A percentile compares a stretch with the other conserved stretches of the same genome.
phyloP scores from a whole-genome alignment of 78 protist species.

The Guillardia theta region DNA sequence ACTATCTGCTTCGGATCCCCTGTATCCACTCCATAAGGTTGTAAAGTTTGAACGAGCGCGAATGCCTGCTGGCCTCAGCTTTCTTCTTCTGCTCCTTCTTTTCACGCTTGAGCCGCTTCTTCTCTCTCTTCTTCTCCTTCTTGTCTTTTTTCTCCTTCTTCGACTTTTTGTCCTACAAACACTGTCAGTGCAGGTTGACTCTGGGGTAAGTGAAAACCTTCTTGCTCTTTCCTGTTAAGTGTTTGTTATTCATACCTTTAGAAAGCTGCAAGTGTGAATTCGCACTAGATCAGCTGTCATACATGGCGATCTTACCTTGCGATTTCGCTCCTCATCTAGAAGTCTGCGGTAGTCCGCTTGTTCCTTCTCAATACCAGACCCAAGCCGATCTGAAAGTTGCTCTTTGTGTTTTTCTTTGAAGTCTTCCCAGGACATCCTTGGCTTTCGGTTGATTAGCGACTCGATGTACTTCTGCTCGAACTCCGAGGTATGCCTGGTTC shows the following conservation, averaged over 20 bases:
- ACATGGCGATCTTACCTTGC: background rate
- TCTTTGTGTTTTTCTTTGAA: conserved; percentile 4
- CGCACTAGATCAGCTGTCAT: background rate
- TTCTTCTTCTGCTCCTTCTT: too few relatives aligned
- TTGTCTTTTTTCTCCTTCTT: background rate
- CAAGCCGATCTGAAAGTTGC: background rate
- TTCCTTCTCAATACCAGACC: background rate
- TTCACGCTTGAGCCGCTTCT: background rate
- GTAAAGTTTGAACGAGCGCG: too few relatives aligned
- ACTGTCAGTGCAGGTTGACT: background rate
- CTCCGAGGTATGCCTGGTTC: background rate
- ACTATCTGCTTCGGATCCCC: too few relatives aligned
- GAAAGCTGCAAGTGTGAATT: background rate
- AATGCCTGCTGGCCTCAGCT: too few relatives aligned
- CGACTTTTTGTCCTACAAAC: background rate
- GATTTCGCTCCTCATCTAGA: background rate
- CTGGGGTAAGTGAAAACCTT: background rate
- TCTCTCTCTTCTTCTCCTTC: conserved; percentile 13
- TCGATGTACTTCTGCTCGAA: background rate
- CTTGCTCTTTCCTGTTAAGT: background rate
- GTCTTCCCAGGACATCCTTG: background rate
- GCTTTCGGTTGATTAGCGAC: background rate
- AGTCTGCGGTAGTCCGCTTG: background rate
- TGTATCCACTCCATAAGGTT: too few relatives aligned
- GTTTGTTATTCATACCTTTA: background rate